Evolutionary conservation across 225 moss, liverwort and hornwort species (phyloP), one percentile per base, ranked within the genome.

Genomic region (Lunularia cruciata): DNA sequence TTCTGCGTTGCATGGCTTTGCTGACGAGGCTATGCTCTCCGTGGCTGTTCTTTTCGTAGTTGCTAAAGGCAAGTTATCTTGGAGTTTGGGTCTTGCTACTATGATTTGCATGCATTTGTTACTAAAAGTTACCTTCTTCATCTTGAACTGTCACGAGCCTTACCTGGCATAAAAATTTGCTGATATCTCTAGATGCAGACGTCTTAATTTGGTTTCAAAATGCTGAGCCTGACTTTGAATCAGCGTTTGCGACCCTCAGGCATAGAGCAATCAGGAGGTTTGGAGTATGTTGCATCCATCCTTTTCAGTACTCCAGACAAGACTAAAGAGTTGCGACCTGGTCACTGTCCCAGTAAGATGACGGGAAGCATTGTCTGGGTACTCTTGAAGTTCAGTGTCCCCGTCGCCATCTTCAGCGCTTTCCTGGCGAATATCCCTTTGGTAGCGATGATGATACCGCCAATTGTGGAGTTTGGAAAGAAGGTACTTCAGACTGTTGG

Each of bases 381-480:
- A 25, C 85, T 96, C 57, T 71, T 90, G 10, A 96, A 92, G 74
- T 96, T 96, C 42, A 84, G 84, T 4, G 1, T 96, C 12, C 95
- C 95, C 0, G 95, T 92, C 42, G 90, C 92, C 47, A 71, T 90
- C 0, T 96, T 92, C 43, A 96, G 95, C 68, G 95, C 95, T 61
- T 92, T 96, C 66, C 81, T 96, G 78, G 95, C 95, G 31, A 92
- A 96, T 45, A 96, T 96, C 56, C 95, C 95, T 28, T 73, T 96
- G 5, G 95, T 96, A 28, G 95, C 95, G 9, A 96, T 92, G 92
- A 96, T 96, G 95, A 96, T 96, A 61, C 92, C 95, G 57, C 95
- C 95, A 3, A 87, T 92, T 61, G 60, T 89, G 28, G 86, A 96
- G 16, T 96, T 83, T 63, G 88, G 84, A 4, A 86, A 85, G 20